These are phyloP conservation scores for Fomitopsis serialis DNA, from an alignment of 768 basidiomycete species.

Conservation along the genomic window DNA sequence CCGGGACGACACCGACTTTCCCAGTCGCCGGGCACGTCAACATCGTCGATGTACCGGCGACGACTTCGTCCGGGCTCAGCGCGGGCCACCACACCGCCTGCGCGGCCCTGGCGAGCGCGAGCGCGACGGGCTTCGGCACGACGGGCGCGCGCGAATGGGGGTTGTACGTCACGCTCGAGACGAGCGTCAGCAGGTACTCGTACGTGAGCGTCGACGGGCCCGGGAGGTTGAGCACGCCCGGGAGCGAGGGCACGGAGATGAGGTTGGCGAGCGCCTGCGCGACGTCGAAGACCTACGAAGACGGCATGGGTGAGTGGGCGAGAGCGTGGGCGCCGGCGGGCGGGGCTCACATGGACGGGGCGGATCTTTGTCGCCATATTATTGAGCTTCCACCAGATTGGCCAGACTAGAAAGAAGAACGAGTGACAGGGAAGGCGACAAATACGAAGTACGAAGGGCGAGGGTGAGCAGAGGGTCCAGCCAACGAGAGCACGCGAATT, in stretches of 20 bases:
- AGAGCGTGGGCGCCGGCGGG: neutral
- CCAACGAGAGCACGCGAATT: neutral
- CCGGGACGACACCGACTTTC: slow-evolving; percentile 76
- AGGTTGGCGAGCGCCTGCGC: slow-evolving; percentile 87
- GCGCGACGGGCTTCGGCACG: slow-evolving; percentile 70
- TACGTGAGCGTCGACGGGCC: slow-evolving; percentile 85
- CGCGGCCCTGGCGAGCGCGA: slow-evolving; percentile 55
- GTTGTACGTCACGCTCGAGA: slow-evolving; percentile 74
- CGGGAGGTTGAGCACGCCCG: slow-evolving; percentile 74
- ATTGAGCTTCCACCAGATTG: slow-evolving; percentile 94
- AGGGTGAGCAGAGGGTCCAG: neutral
- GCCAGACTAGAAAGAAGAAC: slow-evolving; percentile 55
- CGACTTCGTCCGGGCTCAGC: slow-evolving; percentile 86
- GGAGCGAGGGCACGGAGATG: slow-evolving; percentile 52
- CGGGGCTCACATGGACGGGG: slow-evolving; percentile 64
- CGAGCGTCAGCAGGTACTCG: slow-evolving; percentile 74
- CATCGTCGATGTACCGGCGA: slow-evolving; percentile 83
- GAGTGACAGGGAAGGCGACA: neutral
- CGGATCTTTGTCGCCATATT: slow-evolving; percentile 79
- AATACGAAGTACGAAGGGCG: slow-evolving; percentile 9
- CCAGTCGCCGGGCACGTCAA: slow-evolving; percentile 74
- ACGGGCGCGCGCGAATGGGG: slow-evolving; percentile 67
- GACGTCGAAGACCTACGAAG: slow-evolving; percentile 78
- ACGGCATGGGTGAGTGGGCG: slow-evolving; percentile 1
- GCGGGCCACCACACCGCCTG: slow-evolving; percentile 87